Conservation (phyloP, 495 filamentous ascomycete species). For the Neurospora sublineolata region DNA sequence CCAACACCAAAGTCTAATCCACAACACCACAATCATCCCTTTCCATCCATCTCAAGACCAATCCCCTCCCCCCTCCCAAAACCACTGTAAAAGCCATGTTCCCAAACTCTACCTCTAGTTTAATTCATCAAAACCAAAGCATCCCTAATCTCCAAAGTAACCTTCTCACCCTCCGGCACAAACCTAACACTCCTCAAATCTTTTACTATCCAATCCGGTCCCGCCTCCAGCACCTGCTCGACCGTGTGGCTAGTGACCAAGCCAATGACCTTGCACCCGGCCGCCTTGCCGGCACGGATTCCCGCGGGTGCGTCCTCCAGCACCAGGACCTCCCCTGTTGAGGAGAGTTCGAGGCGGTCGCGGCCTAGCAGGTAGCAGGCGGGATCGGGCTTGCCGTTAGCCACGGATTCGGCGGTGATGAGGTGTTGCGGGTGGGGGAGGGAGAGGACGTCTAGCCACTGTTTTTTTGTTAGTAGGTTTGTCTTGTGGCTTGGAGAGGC, state of each 20-base stretch:
- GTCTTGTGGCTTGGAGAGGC: no score
- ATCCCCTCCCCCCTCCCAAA: not conserved
- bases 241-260: slow-evolving; percentile 74
- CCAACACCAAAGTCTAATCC: not conserved
- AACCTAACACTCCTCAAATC: slow-evolving; percentile 65
- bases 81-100: not conserved
- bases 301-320: slow-evolving; percentile 93
- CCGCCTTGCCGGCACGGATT: slow-evolving; percentile 75
- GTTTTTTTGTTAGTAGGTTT: no score
- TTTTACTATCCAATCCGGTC: slow-evolving; percentile 77
- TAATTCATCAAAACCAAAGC: slow-evolving; percentile 16
- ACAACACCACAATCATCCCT: not conserved
- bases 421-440: slow-evolving; percentile 64
- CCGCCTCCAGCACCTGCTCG: slow-evolving; percentile 56
- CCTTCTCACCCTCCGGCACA: slow-evolving; percentile 28
- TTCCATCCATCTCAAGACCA: not conserved
- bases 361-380: slow-evolving; percentile 69
- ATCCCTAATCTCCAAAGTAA: slow-evolving; percentile 41
- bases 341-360: slow-evolving; percentile 45
- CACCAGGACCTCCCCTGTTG: slow-evolving; percentile 65
- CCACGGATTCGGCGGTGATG: slow-evolving; percentile 78
- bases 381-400: slow-evolving; percentile 78
- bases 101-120: no score
- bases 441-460: slow-evolving; percentile 66
- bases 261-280: slow-evolving; percentile 81